Base-by-base conservation (phyloP, 106 monocot genomes). In the Dendrobium nobile region DNA sequence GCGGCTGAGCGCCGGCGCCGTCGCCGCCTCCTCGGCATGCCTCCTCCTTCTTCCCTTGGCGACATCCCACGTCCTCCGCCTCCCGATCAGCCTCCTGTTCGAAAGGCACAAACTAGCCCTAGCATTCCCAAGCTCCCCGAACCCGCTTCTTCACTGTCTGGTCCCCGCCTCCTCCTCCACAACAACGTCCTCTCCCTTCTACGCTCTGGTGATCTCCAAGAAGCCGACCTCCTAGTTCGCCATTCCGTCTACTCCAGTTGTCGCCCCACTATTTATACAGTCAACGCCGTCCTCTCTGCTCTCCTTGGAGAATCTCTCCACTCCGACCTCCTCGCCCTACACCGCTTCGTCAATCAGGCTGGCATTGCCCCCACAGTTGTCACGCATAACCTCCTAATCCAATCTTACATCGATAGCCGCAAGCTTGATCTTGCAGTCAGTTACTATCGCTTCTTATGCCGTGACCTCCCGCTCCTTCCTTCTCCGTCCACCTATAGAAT, bases 191-290 rank as follows among this genome's bases (percentile, higher is more conserved):
- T 95, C 55, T 75, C 75, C 67, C 85, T 95, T 11, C 84, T 90
- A 80, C 87, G 88, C 37, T 82, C 84, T 33, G 87, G 87, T 75
- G 92, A 95, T 80, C 87, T 95, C 78, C 86, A 92, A 31, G 92
- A 95, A 82, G 95, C 95, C 56, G 59, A 87, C 24, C 92, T 95
- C 58, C 83, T 95, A 82, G 87, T 88, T 26, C 90, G 95, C 55
- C 95, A 95, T 70, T 92, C 95, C 75, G 88, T 95, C 82, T 92
- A 95, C 87, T 95, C 95, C 81, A 95, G 92, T 81, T 95, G 95
- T 81, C 90, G 95, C 41, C 95, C 95, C 73, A 90, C 95, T 59
- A 75, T 89, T 56, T 95, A 85, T 83, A 95, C 95, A 47, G 87
- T 85, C 86, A 90, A 92, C 83, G 90, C 92, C 40, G 90, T 95